Base-by-base conservation (phyloP, 2,329 filamentous ascomycete genomes). In the Domatiomyces catenatus region DNA sequence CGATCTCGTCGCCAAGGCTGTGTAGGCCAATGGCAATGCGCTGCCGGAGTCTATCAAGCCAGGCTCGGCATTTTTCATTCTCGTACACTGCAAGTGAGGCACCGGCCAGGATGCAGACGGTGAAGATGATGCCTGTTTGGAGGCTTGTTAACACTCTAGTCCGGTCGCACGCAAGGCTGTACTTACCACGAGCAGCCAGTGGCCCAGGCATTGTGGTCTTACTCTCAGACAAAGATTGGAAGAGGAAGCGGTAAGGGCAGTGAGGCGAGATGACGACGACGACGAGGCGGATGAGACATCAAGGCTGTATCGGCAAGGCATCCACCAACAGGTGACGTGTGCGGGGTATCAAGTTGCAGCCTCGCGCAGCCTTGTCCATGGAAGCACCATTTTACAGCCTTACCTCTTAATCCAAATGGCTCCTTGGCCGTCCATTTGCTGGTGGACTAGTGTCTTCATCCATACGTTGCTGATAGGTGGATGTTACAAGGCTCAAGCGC, bases 31-130 rank as follows among this genome's bases (percentile, higher is more conserved):
- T 63, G 18, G 76, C 76, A 54, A 82, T 73, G 63, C 77, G 80
- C 51, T 76, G 75, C 45, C 79, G 75, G 50, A 76, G 77, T 50
- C 75, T 71, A 51, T 78, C 71, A 49, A 82, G 66, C 79, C 79
- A 82, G 71, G 73, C 69, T 63, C 76, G 71, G 52, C 82, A 71
- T 60, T 81, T 74, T 0, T 79, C 79, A 42, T 75, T 80, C 62
- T 82, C 76, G 63, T 81, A 80, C 45, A 80, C 73, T 48, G 79
- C 79, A 48, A 81, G 72, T 10, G 77, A 75, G 17, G 79, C 77
- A 53, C 79, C 79, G 48, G 81, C 73, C 50, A 81, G 68, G 42
- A 81, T 71, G 44, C 75, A 75, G 55, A 79, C 72, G 46, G 76
- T 76, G 57, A 82, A 74, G 55, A 83, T 76, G 56, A 81, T 71